These are phyloP conservation scores for Trichoderma sp. DNA, from an alignment of 2,329 filamentous ascomycete species.

Conservation along the genomic window DNA sequence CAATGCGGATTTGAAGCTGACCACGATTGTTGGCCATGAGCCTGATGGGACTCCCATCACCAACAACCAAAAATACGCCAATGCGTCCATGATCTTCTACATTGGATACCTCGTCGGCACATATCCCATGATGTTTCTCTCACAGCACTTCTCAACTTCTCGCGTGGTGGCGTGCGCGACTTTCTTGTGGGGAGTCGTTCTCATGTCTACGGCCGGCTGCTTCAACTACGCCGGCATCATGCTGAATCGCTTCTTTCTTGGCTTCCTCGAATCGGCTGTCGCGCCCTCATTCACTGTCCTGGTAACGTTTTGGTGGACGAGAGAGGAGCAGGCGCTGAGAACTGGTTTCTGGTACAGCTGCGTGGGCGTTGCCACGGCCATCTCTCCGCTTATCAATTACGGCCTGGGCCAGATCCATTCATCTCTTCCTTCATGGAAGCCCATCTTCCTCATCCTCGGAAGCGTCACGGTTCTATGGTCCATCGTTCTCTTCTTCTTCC, in stretches of 20 bases:
- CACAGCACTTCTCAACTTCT: conserved; percentile 2
- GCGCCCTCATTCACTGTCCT: background rate
- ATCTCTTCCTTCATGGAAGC: conserved; percentile 10
- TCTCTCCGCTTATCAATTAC: conserved; percentile 13
- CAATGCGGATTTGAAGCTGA: conserved; percentile 11
- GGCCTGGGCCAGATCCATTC: conserved; percentile 5
- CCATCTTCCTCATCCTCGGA: conserved; percentile 1
- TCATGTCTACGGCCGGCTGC: conserved; percentile 13
- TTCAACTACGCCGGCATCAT: conserved; percentile 12
- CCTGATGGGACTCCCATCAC: conserved; percentile 8
- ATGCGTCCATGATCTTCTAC: conserved; percentile 16
- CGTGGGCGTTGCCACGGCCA: conserved; percentile 7
- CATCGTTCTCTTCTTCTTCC: conserved; percentile 2
- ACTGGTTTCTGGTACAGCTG: conserved; percentile 15
- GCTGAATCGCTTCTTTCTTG: conserved; percentile 6
- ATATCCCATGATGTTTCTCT: conserved; percentile 17
- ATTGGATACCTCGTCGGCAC: conserved; percentile 13
- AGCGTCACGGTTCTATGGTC: conserved; percentile 1
- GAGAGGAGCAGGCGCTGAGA: conserved; percentile 5
- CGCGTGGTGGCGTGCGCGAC: background rate
- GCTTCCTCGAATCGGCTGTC: conserved; percentile 10
- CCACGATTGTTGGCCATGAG: background rate
- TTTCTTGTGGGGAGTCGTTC: conserved; percentile 7
- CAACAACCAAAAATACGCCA: conserved; percentile 14
- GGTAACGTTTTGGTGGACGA: conserved; percentile 12